These are phyloP conservation scores for Fusarium fracticaudum DNA, from an alignment of 2,329 filamentous ascomycete genomes.

Conservation along the genomic window DNA sequence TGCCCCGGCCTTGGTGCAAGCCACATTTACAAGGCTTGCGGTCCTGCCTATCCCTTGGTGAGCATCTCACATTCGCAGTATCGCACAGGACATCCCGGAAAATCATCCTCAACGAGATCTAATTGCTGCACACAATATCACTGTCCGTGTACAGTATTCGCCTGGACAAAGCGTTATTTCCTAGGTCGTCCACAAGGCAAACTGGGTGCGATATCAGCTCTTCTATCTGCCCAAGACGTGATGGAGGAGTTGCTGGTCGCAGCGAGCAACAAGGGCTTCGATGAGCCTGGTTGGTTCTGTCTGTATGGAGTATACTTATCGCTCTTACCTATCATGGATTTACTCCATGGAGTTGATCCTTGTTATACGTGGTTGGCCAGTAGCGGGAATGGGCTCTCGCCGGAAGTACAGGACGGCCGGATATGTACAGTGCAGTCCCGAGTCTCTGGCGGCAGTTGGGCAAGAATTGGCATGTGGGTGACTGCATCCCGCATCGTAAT, in stretches of 20 bases:
- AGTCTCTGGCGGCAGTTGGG: constrained; percentile 26
- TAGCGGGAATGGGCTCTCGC: constrained; percentile 34
- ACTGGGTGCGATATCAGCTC: constrained; percentile 19
- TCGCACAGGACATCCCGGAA: constrained; percentile 7
- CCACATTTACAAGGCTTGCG: constrained; percentile 35
- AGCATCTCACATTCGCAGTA: constrained; percentile 21
- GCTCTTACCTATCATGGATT: not conserved
- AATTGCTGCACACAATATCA: not conserved
- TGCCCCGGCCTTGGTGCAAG: constrained; percentile 42
- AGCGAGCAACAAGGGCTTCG: constrained; percentile 13
- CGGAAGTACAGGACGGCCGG: not conserved
- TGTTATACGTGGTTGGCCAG: constrained; percentile 8
- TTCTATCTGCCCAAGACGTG: constrained; percentile 13
- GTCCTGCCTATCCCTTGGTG: constrained; percentile 25
- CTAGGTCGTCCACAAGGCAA: constrained; percentile 7
- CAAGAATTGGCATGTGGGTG: constrained; percentile 37
- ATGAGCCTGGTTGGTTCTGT: constrained; percentile 11
- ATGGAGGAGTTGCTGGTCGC: not conserved
- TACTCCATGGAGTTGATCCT: not conserved
- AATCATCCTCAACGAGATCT: constrained; percentile 9
- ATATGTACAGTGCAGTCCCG: constrained; percentile 6
- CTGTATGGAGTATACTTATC: not conserved
- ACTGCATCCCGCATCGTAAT: constrained; percentile 29
- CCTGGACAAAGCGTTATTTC: not conserved
- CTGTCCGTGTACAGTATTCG: not conserved